Evolutionary conservation across 148 eudicot genomes (phyloP), one percentile per base, ranked within the genome.

Genomic region (Silene conica): DNA sequence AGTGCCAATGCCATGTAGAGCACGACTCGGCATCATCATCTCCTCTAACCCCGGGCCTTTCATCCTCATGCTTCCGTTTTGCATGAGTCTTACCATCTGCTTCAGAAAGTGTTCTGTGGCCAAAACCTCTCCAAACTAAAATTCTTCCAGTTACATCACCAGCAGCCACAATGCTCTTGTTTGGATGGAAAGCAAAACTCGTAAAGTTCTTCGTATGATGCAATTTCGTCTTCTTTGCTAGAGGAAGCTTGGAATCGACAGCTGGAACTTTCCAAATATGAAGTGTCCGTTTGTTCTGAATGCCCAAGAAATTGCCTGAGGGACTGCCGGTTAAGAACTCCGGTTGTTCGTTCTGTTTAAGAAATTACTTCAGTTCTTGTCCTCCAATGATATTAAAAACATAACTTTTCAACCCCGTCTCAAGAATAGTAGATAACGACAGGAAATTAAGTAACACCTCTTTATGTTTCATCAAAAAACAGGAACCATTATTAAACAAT

Each of bases 1-100:
- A 88, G 77, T 94, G 98, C 98, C 98, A 94, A 82, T 94, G 98
- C 97, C 93, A 89, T 58, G 97, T 91, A 62, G 98, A 81, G 79
- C 98, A 94, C 70, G 96, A 88, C 45, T 91, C 98, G 41, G 93
- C 93, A 78, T 94, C 93, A 81, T 90, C 89, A 62, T 87, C 76
- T 50, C 83, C 91, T 81, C 96, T 87, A 55, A 89, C 96, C 65
- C 98, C 98, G 73, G 90, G 88, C 72, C 80, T 87, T 71, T 88
- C 91, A 80, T 86, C 95, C 13, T 70, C 86, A 80, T 67, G 73
- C 70, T 78, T 73, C 26, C 18, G 70, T 26, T 55, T 78, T 69
- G 76, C 92, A 73, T 70, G 78, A 54, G 13, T 43, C 59, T 58
- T 41, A 58, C 80, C 83, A 45, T 73, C 63, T 57, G 78, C 63